Evolutionary conservation across 2,329 filamentous ascomycete genomes (phyloP).

Genomic region (Geosmithia flava): DNA sequence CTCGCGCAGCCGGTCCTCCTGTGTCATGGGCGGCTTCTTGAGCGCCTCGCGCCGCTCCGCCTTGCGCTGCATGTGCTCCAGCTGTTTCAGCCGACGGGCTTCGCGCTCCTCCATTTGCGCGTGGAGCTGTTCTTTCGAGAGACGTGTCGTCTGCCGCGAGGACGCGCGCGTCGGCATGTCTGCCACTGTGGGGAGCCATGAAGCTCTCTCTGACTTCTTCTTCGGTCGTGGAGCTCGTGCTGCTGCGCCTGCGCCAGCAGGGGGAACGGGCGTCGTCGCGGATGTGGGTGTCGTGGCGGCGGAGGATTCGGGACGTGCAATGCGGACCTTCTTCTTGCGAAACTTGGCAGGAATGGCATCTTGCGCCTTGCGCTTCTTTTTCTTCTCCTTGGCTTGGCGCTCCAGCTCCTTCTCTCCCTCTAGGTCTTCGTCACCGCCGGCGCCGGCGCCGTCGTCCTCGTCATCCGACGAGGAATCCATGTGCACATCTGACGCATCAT

Average conservation of each 20-base stretch:
- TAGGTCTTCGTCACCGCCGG: slow-evolving; percentile 43
- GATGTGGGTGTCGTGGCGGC: slow-evolving; percentile 42
- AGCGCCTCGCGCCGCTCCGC: slow-evolving; percentile 59
- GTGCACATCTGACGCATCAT: slow-evolving; percentile 61
- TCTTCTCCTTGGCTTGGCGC: slow-evolving; percentile 59
- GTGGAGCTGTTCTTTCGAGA: slow-evolving; percentile 50
- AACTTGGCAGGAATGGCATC: slow-evolving; percentile 60
- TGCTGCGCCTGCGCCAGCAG: slow-evolving; percentile 17
- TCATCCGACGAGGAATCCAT: slow-evolving; percentile 80
- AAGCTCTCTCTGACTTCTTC: slow-evolving; percentile 47
- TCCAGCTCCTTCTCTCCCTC: slow-evolving; percentile 83
- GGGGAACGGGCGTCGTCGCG: slow-evolving; percentile 17
- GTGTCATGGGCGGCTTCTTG: slow-evolving; percentile 74
- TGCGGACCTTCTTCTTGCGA: slow-evolving; percentile 43
- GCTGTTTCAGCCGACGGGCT: slow-evolving; percentile 55
- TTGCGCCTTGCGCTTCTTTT: slow-evolving; percentile 69
- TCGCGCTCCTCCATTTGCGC: slow-evolving; percentile 65
- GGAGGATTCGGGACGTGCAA: slow-evolving; percentile 32
- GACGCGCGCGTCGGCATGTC: slow-evolving; percentile 48
- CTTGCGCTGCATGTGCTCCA: slow-evolving; percentile 54
- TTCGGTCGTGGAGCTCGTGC: slow-evolving; percentile 36
- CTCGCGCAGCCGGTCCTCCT: slow-evolving; percentile 72
- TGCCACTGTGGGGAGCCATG: slow-evolving; percentile 41
- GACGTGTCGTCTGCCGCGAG: slow-evolving; percentile 42
- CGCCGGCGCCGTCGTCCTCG: slow-evolving; percentile 55